Percentiles rank a stretch among this genome's conserved stretches.
Evolutionary conservation across 75 land plant species (phyloP).

Genomic region (Gnetum montanum): DNA sequence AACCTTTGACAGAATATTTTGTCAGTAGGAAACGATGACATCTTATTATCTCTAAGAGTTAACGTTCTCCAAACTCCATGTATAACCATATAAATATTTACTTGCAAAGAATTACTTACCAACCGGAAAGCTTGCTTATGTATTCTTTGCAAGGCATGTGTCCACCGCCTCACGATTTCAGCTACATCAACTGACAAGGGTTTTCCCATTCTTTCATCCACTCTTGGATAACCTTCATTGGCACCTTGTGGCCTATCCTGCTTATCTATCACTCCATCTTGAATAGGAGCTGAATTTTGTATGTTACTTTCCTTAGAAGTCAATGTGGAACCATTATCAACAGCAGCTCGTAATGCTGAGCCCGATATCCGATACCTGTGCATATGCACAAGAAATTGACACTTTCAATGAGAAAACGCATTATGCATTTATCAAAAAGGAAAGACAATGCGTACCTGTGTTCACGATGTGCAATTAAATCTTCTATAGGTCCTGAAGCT

Average conservation of each 20-base stretch:
- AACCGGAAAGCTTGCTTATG: conserved; percentile 89
- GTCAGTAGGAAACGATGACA: no score
- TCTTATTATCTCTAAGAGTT: no score
- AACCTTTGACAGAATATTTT: no score
- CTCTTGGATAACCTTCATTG: conserved; percentile 24
- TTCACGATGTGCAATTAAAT: conserved; percentile 95
- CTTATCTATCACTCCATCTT: conserved; percentile 9
- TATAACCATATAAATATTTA: no score
- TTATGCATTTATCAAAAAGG: no score
- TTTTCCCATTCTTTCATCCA: conserved; percentile 60
- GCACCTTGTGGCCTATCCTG: conserved; percentile 8
- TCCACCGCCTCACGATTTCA: conserved; percentile 93
- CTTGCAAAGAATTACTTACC: conserved; percentile 42
- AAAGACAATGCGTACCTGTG: conserved; percentile 84
- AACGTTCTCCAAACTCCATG: no score
- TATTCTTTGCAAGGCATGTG: conserved; percentile 97
- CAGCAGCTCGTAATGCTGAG: conserved; percentile 80
- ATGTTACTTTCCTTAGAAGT: conserved; percentile 7
- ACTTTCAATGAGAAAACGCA: no score
- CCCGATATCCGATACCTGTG: conserved; percentile 94
- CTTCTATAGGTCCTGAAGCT: conserved; percentile 97
- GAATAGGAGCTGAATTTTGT: conserved; percentile 12
- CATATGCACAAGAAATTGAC: no score
- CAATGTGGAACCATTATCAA: conserved; percentile 58
- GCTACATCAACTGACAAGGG: conserved; percentile 77